Base-by-base conservation (phyloP, 2,329 filamentous ascomycete genomes). In the Setomelanomma holmii region DNA sequence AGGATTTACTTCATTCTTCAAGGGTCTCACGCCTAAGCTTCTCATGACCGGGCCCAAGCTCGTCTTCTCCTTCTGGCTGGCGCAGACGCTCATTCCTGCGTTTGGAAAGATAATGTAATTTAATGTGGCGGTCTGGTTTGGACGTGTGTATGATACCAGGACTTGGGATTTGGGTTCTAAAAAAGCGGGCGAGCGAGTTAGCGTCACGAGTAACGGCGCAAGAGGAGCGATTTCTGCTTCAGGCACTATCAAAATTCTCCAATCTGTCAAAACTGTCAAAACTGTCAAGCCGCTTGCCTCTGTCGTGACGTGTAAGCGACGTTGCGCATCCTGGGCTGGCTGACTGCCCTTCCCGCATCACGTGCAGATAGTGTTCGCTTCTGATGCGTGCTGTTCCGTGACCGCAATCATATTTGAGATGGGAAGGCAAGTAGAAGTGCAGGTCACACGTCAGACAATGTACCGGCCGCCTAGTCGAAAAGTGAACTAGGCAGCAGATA, bases 41-140 rank as follows among this genome's bases (percentile, higher is more conserved):
- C 84, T 99, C 71, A 99, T 99, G 95, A 99, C 95, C 14, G 96
- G 95, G 20, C 95, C 95, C 59, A 99, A 99, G 85, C 85, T 99
- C 55, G 95, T 98, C 58, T 99, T 99, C 83, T 97, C 93, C 56
- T 99, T 99, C 87, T 99, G 95, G 95, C 86, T 99, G 73, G 95
- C 95, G 51, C 95, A 99, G 83, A 98, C 95, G 23, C 82, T 99
- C 69, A 99, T 99, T 73, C 95, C 95, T 45, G 89, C 92, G 34
- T 98, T 98, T 76, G 90, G 86, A 69, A 86, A 86, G 76, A 74
- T 87, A 53, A 78, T 86, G 74, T 86, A 82, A 63, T 55, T 39
- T 30, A 30, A 30, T 48, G 39, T 42, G 44, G 54, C 45, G 40
- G 43, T 57, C 51, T 51, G 49, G 46, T 48, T 41, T 46, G 40